A percentile compares a stretch with the other conserved stretches of the same genome.
phyloP scores from a whole-genome alignment of 176 grass and related monocot genomes.

The Puccinellia tenuiflora region DNA sequence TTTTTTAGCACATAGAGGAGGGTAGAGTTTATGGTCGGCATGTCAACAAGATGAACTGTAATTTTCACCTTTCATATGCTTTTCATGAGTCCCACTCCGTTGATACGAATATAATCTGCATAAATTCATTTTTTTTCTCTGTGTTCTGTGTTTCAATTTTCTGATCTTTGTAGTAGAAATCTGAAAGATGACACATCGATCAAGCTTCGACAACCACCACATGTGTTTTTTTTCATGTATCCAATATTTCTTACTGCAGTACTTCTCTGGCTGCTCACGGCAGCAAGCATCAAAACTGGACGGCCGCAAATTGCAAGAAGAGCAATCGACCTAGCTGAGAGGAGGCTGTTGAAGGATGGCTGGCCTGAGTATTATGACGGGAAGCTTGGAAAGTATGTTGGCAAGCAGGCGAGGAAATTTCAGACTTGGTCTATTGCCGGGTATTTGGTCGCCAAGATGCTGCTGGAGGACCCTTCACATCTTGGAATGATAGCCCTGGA shows the following conservation, averaged over 20 bases:
- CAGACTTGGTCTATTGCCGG: slow-evolving; percentile 91
- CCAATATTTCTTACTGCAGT: slow-evolving; percentile 38
- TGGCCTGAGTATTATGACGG: slow-evolving; percentile 99
- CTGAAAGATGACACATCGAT: neutral
- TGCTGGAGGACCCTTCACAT: slow-evolving; percentile 80
- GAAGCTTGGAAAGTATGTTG: slow-evolving; percentile 71
- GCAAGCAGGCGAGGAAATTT: slow-evolving; percentile 86
- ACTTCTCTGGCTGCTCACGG: slow-evolving; percentile 86
- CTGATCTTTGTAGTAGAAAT: slow-evolving; percentile 1
- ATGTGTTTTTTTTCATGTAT: neutral
- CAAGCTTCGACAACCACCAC: neutral
- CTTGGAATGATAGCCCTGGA: slow-evolving; percentile 66
- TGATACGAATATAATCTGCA: neutral
- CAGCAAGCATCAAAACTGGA: slow-evolving; percentile 83
- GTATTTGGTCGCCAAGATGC: slow-evolving; percentile 96
- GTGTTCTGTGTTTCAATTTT: neutral
- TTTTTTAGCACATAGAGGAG: neutral
- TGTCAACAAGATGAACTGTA: neutral
- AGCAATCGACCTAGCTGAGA: slow-evolving; percentile 69
- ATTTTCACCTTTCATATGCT: neutral
- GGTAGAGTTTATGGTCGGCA: neutral
- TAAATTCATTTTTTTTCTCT: neutral
- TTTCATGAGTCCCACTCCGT: neutral
- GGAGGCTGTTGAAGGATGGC: slow-evolving; percentile 67
- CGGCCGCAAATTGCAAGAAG: slow-evolving; percentile 71